Conservation (phyloP, 129 eudicot species). For the Saussurea involucrata region DNA sequence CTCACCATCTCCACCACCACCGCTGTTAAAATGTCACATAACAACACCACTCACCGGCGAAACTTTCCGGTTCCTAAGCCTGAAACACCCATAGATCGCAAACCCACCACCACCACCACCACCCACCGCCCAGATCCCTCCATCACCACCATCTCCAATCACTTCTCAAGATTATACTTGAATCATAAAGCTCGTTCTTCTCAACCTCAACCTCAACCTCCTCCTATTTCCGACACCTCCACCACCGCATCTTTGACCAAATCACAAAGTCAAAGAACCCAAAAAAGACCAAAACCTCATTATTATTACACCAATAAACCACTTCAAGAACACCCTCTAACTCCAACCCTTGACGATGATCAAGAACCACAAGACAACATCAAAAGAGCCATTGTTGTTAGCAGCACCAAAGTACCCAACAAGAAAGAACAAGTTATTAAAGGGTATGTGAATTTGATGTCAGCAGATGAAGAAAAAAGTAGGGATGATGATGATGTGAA, state of each 20-base stretch:
- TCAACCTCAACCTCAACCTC: slow-evolving; percentile 25
- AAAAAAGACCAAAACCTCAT: slow-evolving; percentile 24
- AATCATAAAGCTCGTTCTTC: slow-evolving; percentile 50
- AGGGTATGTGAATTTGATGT: slow-evolving; percentile 7
- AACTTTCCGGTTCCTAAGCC: slow-evolving; percentile 32
- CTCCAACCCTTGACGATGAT: background rate
- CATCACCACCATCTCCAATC: slow-evolving; percentile 60
- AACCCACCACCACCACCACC: slow-evolving; percentile 4
- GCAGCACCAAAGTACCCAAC: slow-evolving; percentile 11
- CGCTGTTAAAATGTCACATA: slow-evolving; percentile 30
- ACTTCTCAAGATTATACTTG: slow-evolving; percentile 65
- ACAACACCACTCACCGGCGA: slow-evolving; percentile 26
- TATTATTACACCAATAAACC: slow-evolving; percentile 30
- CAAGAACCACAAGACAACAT: slow-evolving; percentile 21
- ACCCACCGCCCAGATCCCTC: slow-evolving; percentile 21
- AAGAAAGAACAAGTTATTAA: background rate
- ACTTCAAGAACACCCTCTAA: background rate
- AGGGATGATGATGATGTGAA: slow-evolving; percentile 22
- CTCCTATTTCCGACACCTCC: slow-evolving; percentile 10
- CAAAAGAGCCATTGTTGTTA: slow-evolving; percentile 37
- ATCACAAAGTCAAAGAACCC: slow-evolving; percentile 36
- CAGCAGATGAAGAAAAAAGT: slow-evolving; percentile 14
- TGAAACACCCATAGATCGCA: slow-evolving; percentile 41
- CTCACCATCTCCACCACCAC: background rate
- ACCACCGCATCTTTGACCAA: slow-evolving; percentile 42